Evolutionary conservation across 129 eudicot genomes (phyloP).

Genomic region (Mikania micrantha): DNA sequence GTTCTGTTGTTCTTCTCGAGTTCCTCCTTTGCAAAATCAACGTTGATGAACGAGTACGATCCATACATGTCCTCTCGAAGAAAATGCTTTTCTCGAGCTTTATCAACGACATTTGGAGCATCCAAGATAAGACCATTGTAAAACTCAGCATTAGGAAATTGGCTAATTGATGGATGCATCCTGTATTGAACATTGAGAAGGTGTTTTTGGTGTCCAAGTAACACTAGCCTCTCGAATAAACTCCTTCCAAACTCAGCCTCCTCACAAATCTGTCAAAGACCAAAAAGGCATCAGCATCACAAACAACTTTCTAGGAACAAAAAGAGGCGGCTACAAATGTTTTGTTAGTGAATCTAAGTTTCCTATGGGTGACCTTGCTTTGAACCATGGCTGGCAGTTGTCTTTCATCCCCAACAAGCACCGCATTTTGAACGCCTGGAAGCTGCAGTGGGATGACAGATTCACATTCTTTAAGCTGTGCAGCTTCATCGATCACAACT

Average conservation of each 20-base stretch:
- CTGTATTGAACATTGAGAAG: constrained; percentile 71
- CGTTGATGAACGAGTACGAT: constrained; percentile 51
- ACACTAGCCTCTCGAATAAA: constrained; percentile 53
- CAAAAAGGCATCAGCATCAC: background rate
- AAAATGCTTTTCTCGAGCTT: constrained; percentile 16
- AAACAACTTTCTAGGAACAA: background rate
- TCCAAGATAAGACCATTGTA: constrained; percentile 43
- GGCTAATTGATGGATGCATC: constrained; percentile 83
- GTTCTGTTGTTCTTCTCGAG: constrained; percentile 27
- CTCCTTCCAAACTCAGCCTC: constrained; percentile 72
- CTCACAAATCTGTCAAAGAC: constrained; percentile 35
- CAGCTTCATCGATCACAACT: constrained; percentile 66
- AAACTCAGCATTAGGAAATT: constrained; percentile 58
- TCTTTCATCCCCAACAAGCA: constrained; percentile 61
- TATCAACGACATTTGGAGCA: constrained; percentile 39
- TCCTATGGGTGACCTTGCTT: constrained; percentile 45
- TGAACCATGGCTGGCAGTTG: constrained; percentile 61
- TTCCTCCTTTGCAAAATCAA: constrained; percentile 38
- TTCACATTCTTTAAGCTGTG: constrained; percentile 72
- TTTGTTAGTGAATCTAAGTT: background rate
- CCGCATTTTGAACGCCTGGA: constrained; percentile 35
- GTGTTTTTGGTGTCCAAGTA: constrained; percentile 58
- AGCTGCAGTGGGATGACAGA: constrained; percentile 46
- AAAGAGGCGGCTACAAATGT: background rate
- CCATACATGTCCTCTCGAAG: constrained; percentile 41